Evolutionary conservation across 345 rosid species (phyloP), one percentile per base, ranked within the genome.

Genomic region (Salix koriyanagi): DNA sequence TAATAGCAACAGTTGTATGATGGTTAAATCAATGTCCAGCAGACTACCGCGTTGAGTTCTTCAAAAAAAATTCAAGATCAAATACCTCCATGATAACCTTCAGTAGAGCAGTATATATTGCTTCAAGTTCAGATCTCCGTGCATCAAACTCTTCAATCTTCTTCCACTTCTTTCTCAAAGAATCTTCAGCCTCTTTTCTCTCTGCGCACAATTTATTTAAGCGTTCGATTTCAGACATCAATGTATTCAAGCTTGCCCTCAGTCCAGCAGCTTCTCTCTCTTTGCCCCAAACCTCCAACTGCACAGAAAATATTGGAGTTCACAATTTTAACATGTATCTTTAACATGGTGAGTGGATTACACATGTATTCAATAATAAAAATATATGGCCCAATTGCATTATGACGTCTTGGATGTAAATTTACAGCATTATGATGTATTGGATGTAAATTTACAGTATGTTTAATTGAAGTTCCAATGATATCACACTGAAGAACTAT

Each of bases 231-330:
- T 94, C 97, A 80, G 95, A 88, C 86, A 85, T 84, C 89, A 94
- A 79, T 60, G 95, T 89, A 79, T 85, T 91, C 85, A 92, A 83
- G 85, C 97, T 90, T 80, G 95, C 94, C 83, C 88, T 90, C 84
- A 92, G 76, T 71, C 98, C 97, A 82, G 92, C 85, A 70, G 86
- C 88, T 88, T 94, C 98, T 82, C 97, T 90, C 85, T 92, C 97
- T 86, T 90, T 94, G 79, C 90, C 89, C 98, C 97, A 94, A 79
- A 92, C 92, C 82, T 94, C 97, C 88, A 94, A 82, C 98, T 92
- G 85, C 81, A 82, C 32, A 62, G 26, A 67, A 65, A 58, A 75
- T 73, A 71, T 30, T 74, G 67, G 78, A 60, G 54, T 70, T 46
- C 56, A 83, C 36, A 75, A 52, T 70, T 69, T 36, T 67, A 65